These are phyloP conservation scores for Hypocrella siamensis DNA, from an alignment of 2,329 filamentous ascomycete species.

Conservation along the genomic window DNA sequence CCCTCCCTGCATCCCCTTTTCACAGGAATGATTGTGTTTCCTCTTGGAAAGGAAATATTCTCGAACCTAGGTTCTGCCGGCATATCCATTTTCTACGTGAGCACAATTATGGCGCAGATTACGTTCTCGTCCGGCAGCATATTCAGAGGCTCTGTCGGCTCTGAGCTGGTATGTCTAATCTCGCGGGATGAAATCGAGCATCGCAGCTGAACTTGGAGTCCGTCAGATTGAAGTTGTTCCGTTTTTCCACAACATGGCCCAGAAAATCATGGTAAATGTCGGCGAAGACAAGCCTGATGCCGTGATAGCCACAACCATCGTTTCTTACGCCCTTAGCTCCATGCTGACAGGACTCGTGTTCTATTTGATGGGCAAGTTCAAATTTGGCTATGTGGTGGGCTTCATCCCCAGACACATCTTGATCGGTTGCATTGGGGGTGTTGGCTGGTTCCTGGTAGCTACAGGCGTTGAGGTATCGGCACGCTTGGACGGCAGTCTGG, in stretches of 20 bases:
- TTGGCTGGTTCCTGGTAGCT: conserved; percentile 84
- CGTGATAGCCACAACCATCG: conserved; percentile 86
- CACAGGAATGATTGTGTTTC: conserved; percentile 80
- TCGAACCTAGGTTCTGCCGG: conserved; percentile 76
- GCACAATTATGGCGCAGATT: conserved; percentile 85
- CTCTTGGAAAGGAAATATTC: conserved; percentile 76
- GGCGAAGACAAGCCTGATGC: conserved; percentile 69
- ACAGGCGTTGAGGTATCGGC: conserved; percentile 92
- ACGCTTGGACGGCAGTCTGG: conserved; percentile 68
- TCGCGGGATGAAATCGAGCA: background rate
- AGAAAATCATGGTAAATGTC: conserved; percentile 64
- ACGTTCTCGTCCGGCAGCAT: conserved; percentile 77
- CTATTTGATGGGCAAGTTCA: conserved; percentile 75
- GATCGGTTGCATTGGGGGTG: conserved; percentile 92
- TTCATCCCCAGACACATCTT: conserved; percentile 96
- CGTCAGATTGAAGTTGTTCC: conserved; percentile 83
- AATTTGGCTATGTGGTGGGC: conserved; percentile 80
- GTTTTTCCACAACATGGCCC: conserved; percentile 98
- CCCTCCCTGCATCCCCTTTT: conserved; percentile 5
- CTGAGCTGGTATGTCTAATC: conserved; percentile 55
- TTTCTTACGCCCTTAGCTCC: conserved; percentile 79
- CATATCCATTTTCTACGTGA: conserved; percentile 97
- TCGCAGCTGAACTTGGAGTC: background rate
- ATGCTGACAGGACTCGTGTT: conserved; percentile 85
- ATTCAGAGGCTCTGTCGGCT: conserved; percentile 83